These are phyloP conservation scores for Penicillium decumbens DNA, from an alignment of 2,329 filamentous ascomycete genomes.

Conservation along the genomic window DNA sequence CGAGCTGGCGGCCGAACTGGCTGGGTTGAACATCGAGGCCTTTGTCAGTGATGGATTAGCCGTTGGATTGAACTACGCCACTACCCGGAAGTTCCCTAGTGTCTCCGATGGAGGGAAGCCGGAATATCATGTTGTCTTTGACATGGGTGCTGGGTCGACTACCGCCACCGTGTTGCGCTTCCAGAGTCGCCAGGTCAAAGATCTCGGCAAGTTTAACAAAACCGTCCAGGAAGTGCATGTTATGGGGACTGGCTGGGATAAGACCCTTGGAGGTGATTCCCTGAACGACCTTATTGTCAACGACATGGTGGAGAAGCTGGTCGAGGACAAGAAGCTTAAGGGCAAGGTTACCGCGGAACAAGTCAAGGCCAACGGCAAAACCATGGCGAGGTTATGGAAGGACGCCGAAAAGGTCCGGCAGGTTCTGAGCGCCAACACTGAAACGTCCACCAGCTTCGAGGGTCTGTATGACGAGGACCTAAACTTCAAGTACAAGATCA, in stretches of 20 bases:
- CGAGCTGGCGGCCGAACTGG: conserved; percentile 76
- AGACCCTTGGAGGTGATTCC: conserved; percentile 80
- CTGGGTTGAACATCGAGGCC: conserved; percentile 78
- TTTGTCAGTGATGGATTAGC: conserved; percentile 86
- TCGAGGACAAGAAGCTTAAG: conserved; percentile 58
- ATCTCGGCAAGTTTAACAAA: conserved; percentile 90
- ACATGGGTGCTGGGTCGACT: conserved; percentile 95
- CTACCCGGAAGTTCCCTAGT: conserved; percentile 80
- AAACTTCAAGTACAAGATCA: conserved; percentile 88
- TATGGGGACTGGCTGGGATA: conserved; percentile 81
- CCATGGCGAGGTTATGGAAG: conserved; percentile 86
- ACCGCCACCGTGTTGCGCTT: conserved; percentile 87
- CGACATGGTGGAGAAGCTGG: conserved; percentile 78
- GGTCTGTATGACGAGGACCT: conserved; percentile 79
- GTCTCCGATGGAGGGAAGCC: conserved; percentile 77
- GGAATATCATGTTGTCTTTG: conserved; percentile 88
- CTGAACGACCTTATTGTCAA: conserved; percentile 84
- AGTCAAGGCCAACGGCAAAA: conserved; percentile 69
- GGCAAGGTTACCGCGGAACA: conserved; percentile 35
- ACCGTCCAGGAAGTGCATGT: conserved; percentile 93
- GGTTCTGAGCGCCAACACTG: conserved; percentile 85
- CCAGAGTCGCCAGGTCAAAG: conserved; percentile 83
- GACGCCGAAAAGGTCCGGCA: conserved; percentile 84
- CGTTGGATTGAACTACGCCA: conserved; percentile 93
- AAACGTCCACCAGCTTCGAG: conserved; percentile 77